phyloP scores from a whole-genome alignment of 192 early-diverging fungal species.

The Dimargaris cristalligena region DNA sequence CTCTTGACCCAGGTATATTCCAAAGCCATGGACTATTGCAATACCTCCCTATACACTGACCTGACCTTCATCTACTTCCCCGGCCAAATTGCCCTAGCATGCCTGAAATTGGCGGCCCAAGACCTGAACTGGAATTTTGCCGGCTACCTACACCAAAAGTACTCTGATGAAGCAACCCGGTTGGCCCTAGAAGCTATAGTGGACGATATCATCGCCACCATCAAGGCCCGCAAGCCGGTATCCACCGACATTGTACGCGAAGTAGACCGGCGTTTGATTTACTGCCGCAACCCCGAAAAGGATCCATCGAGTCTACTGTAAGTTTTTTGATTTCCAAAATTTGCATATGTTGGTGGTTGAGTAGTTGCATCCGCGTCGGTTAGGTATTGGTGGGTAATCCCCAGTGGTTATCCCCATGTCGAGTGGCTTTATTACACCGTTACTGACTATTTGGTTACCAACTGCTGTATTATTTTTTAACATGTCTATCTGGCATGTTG shows the following conservation, averaged over 20 bases:
- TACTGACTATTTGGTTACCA: no score
- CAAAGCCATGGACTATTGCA: conserved; percentile 31
- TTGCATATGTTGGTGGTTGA: no score
- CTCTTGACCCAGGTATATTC: conserved; percentile 31
- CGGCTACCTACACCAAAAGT: conserved; percentile 21
- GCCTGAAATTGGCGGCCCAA: conserved; percentile 38
- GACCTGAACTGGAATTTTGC: conserved; percentile 37
- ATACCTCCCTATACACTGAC: conserved; percentile 47
- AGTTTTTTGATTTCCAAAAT: no score
- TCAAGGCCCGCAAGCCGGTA: conserved; percentile 23
- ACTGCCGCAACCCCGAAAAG: conserved; percentile 57
- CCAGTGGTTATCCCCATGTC: no score
- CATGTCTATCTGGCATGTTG: no score
- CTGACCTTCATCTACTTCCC: conserved; percentile 59
- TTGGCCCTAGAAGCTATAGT: conserved; percentile 29
- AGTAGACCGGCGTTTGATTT: conserved; percentile 43
- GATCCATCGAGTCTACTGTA: conserved; percentile 48
- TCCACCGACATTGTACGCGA: conserved; percentile 30
- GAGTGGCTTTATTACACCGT: no score
- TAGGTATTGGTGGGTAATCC: no score
- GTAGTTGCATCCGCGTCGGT: no score
- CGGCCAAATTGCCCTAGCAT: conserved; percentile 54
- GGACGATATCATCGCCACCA: conserved; percentile 28
- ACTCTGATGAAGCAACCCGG: conserved; percentile 23
- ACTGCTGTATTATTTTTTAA: no score